Conservation (phyloP, 352 stramenopile genomes). For the Pythium aquatile region DNA sequence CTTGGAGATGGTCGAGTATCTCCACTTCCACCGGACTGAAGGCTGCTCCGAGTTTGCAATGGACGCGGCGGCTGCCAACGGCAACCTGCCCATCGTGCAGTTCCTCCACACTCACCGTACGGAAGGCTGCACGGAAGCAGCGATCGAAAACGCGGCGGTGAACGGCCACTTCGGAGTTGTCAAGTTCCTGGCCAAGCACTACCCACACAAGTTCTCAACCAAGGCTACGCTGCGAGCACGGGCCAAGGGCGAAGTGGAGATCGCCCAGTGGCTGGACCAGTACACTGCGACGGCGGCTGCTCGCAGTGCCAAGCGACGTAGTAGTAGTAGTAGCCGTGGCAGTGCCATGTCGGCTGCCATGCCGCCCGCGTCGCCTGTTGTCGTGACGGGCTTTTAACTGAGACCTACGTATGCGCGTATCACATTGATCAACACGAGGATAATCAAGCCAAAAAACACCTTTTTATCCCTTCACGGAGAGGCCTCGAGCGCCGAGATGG, state of each 20-base stretch:
- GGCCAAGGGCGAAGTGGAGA: constrained; percentile 21
- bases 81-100: constrained; percentile 13
- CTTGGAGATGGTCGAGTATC: constrained; percentile 29
- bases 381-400: constrained; percentile 3
- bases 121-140: constrained; percentile 20
- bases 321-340: background rate
- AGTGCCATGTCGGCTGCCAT: background rate
- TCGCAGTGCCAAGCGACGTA: background rate
- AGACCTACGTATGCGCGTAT: background rate
- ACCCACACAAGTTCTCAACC: constrained; percentile 17
- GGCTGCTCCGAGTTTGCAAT: constrained; percentile 34
- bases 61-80: constrained; percentile 28
- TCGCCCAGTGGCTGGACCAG: constrained; percentile 21
- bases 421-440: background rate
- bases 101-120: constrained; percentile 13
- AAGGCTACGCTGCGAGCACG: constrained; percentile 1
- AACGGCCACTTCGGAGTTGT: constrained; percentile 38
- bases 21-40: constrained; percentile 32
- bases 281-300: background rate
- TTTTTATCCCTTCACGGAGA: background rate
- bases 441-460: background rate
- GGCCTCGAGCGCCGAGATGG: background rate
- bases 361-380: constrained; percentile 11
- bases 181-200: constrained; percentile 38
- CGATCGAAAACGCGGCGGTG: constrained; percentile 27